Evolutionary conservation across 73 alveolate species (phyloP), one percentile per base, ranked within the genome.

Genomic region (Stentor coeruleus): DNA sequence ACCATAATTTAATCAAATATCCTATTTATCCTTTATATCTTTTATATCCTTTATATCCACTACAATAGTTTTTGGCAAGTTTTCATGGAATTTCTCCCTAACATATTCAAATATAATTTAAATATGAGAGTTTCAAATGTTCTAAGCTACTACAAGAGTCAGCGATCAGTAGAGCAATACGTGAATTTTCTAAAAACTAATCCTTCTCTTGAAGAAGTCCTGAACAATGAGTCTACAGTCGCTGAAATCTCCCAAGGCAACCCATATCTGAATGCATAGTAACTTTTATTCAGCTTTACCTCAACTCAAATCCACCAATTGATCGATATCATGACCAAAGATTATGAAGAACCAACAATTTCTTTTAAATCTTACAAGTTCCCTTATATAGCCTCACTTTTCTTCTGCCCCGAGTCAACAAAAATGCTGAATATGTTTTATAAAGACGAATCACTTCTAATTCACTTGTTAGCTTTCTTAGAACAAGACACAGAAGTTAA

Each of bases 61-160:
- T n/a, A n/a, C n/a, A n/a, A n/a, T n/a, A n/a, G n/a, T n/a, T n/a
- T n/a, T n/a, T n/a, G n/a, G n/a, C n/a, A n/a, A n/a, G n/a, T n/a
- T n/a, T n/a, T n/a, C n/a, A n/a, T n/a, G n/a, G n/a, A n/a, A n/a
- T n/a, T n/a, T n/a, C n/a, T n/a, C n/a, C n/a, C n/a, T n/a, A n/a
- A n/a, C n/a, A n/a, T n/a, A n/a, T n/a, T n/a, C n/a, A n/a, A n/a
- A n/a, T n/a, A n/a, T n/a, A 49, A 49, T 49, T 49, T 49, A 49
- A 49, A 49, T 49, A 49, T 49, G 66, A 49, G 66, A 49, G 66
- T 49, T 49, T 49, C 66, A 49, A 49, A 49, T 20, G 66, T 49
- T 49, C 66, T 49, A 11, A 20, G 66, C 28, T 49, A 11, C 28
- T 49, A 11, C 20, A 49, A 49, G 66, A 20, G 28, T 49, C 66